A percentile compares a stretch with the other conserved stretches of the same genome.
Evolutionary conservation across 805 yeast genomes (phyloP).

Genomic region (Ascoidea asiatica): DNA sequence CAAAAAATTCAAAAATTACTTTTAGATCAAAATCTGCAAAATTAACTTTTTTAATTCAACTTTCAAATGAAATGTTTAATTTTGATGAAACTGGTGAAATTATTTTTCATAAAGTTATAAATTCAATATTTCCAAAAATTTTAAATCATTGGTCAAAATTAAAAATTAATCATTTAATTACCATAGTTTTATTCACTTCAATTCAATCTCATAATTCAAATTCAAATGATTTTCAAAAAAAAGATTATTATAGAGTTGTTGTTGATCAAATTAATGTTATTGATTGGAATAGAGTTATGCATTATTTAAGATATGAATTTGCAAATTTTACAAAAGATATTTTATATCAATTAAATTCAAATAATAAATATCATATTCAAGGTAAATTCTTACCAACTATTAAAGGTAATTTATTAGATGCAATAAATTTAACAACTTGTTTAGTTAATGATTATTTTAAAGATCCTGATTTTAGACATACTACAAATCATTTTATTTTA

Average conservation of each 20-base stretch:
- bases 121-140: constrained; percentile 82
- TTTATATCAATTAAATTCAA: constrained; percentile 24
- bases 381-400: constrained; percentile 74
- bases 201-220: constrained; percentile 16
- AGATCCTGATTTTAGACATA: constrained; percentile 70
- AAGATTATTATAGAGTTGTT: constrained; percentile 82
- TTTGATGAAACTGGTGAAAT: constrained; percentile 95
- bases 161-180: constrained; percentile 82
- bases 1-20: constrained; percentile 58
- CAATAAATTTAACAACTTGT: constrained; percentile 73
- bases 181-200: constrained; percentile 70
- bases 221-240: constrained; percentile 19
- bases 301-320: constrained; percentile 71
- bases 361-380: constrained; percentile 24
- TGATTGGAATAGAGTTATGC: constrained; percentile 90
- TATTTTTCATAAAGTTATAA: constrained; percentile 81
- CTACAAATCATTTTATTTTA: constrained; percentile 80
- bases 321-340: constrained; percentile 70
- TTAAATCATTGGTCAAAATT: constrained; percentile 78
- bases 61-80: constrained; percentile 95
- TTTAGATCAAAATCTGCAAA: constrained; percentile 88
- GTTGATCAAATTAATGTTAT: constrained; percentile 86
- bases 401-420: constrained; percentile 81
- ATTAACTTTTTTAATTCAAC: constrained; percentile 70
- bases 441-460: constrained; percentile 17